These are phyloP conservation scores for Termitomyces sp. DNA, from an alignment of 768 basidiomycete genomes.

Conservation along the genomic window DNA sequence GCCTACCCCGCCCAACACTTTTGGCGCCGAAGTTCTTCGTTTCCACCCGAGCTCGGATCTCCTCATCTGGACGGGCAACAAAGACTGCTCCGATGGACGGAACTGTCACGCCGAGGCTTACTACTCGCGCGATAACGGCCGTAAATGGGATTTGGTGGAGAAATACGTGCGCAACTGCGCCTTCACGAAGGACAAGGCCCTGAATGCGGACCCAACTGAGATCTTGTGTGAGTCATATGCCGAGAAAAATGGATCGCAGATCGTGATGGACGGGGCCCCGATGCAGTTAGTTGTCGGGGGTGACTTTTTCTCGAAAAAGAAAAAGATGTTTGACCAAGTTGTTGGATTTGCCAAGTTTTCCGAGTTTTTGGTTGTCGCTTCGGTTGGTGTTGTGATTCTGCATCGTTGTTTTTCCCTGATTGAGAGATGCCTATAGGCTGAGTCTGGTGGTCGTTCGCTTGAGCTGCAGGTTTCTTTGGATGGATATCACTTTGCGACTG, in stretches of 20 bases:
- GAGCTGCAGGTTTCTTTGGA: constrained; percentile 92
- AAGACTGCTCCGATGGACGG: constrained; percentile 44
- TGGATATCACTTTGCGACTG: constrained; percentile 77
- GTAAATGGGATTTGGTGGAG: constrained; percentile 71
- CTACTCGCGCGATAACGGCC: constrained; percentile 74
- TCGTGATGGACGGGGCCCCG: constrained; percentile 53
- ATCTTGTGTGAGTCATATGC: constrained; percentile 90
- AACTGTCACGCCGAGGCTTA: constrained; percentile 72
- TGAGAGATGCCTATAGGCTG: constrained; percentile 30
- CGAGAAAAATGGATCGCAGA: constrained; percentile 79
- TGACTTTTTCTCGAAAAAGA: constrained; percentile 66
- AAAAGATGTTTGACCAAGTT: constrained; percentile 76
- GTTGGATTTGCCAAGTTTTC: constrained; percentile 97
- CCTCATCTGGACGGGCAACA: constrained; percentile 85
- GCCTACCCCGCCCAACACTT: constrained; percentile 72
- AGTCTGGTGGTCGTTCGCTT: constrained; percentile 50
- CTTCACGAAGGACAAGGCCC: constrained; percentile 79
- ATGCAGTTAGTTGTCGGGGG: constrained; percentile 75
- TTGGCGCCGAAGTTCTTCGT: constrained; percentile 68
- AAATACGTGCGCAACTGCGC: constrained; percentile 87
- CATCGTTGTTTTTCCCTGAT: not conserved
- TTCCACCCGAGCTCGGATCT: constrained; percentile 86
- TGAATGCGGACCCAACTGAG: constrained; percentile 78
- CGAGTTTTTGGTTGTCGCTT: constrained; percentile 85
- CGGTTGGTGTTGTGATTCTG: constrained; percentile 45